Conservation (phyloP, 306 rosid species). For the Dalbergia oliveri region DNA sequence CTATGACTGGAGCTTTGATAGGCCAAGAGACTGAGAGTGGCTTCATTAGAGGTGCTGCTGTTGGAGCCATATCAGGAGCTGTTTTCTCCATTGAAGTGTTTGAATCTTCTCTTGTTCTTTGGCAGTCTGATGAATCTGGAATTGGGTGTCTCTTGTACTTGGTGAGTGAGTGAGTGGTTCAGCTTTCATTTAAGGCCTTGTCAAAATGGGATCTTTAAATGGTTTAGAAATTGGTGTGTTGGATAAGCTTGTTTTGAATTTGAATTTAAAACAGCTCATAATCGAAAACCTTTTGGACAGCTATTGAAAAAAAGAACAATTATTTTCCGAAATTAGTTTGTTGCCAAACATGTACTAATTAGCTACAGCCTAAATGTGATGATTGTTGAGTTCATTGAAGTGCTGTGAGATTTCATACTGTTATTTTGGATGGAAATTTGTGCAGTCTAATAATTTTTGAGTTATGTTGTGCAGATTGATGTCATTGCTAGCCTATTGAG, state of each 20-base stretch:
- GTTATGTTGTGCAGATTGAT: slow-evolving; percentile 71
- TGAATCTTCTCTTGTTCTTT: slow-evolving; percentile 81
- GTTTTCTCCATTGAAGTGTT: slow-evolving; percentile 92
- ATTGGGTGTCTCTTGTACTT: slow-evolving; percentile 74
- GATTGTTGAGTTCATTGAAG: no score
- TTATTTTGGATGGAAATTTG: neutral
- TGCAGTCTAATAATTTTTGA: slow-evolving; percentile 24
- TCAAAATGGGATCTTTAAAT: neutral
- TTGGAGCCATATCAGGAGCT: slow-evolving; percentile 94
- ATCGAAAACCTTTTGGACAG: no score
- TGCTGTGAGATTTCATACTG: no score
- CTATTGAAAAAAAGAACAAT: no score
- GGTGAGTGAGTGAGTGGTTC: slow-evolving; percentile 55
- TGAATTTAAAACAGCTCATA: no score
- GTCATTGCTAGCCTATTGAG: slow-evolving; percentile 85
- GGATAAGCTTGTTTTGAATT: no score
- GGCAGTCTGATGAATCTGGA: slow-evolving; percentile 85
- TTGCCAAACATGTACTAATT: neutral
- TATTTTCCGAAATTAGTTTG: neutral
- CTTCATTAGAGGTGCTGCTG: slow-evolving; percentile 90
- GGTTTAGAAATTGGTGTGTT: neutral
- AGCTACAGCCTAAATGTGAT: no score
- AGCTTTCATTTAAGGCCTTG: neutral
- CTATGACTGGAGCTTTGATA: slow-evolving; percentile 94
- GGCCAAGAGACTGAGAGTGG: slow-evolving; percentile 98